Conservation (phyloP, 306 rosid species). For the Dryas alaskensis region DNA sequence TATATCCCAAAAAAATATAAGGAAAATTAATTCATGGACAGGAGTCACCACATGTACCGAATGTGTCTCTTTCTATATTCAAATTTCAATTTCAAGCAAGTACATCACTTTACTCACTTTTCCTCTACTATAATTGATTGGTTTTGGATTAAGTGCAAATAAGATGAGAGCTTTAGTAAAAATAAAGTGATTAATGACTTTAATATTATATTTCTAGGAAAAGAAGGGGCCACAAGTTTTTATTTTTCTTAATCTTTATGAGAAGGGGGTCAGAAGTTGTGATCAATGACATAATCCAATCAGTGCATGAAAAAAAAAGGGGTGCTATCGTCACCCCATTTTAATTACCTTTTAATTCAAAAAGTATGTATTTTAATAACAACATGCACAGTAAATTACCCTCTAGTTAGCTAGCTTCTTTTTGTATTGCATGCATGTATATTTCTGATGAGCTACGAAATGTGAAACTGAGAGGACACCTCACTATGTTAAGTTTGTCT, state of each 20-base stretch:
- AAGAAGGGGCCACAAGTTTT: neutral
- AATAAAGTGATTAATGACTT: slow-evolving; percentile 29
- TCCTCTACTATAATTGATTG: slow-evolving; percentile 28
- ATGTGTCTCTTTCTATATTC: slow-evolving; percentile 21
- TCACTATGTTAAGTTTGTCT: slow-evolving; percentile 2
- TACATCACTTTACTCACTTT: slow-evolving; percentile 23
- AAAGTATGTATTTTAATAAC: neutral
- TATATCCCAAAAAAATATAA: neutral
- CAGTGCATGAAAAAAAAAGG: slow-evolving; percentile 22
- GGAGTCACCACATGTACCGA: slow-evolving; percentile 6
- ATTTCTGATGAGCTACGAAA: neutral
- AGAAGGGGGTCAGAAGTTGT: slow-evolving; percentile 20
- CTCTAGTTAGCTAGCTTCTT: neutral
- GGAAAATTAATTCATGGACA: neutral
- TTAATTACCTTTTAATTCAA: slow-evolving; percentile 19
- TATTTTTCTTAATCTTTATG: neutral
- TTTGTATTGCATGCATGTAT: neutral
- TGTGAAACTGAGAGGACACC: slow-evolving; percentile 23
- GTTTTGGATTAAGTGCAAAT: slow-evolving; percentile 32
- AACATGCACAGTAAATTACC: neutral
- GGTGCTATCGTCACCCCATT: slow-evolving; percentile 31
- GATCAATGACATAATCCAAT: slow-evolving; percentile 45
- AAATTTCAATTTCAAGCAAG: slow-evolving; percentile 19
- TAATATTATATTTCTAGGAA: slow-evolving; percentile 19
- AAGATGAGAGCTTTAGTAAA: slow-evolving; percentile 19